Base-by-base conservation (phyloP, 2,329 filamentous ascomycete genomes). In the Cryphonectria parasitica region DNA sequence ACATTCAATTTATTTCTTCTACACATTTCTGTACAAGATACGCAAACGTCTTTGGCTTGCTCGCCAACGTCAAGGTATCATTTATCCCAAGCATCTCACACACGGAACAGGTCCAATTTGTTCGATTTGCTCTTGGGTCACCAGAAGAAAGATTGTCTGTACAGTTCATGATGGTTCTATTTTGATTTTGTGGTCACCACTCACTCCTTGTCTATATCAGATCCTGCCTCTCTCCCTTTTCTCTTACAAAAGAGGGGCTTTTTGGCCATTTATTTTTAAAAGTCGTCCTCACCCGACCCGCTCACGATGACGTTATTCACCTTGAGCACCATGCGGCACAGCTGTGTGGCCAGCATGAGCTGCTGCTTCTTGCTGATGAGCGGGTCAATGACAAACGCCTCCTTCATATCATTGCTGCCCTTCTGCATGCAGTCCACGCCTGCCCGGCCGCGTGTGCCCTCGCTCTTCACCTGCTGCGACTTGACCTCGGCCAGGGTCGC, bases 331-430 rank as follows among this genome's bases (percentile, higher is more conserved):
- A 99, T 98, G 75, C 96, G 91, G 86, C 96, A 98, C 75, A 99
- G 86, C 85, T 99, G 96, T 67, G 97, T 99, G 43, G 96, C 96
- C 75, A 99, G 88, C 84, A 98, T 90, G 72, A 99, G 88, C 84
- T 99, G 96, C 85, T 98, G 95, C 83, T 93, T 92, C 89, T 99
- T 99, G 77, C 96, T 96, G 80, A 99, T 99, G 78, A 99, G 85
- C 67, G 96, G 97, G 80, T 99, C 96, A 79, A 99, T 98, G 75
- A 98, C 96, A 82, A 99, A 99, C 75, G 96, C 93, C 76, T 97
- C 91, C 85, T 92, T 95, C 96, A 99, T 99, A 83, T 98, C 91
- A 83, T 98, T 98, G 85, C 88, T 94, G 76, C 96, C 96, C 49
- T 90, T 92, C 81, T 93, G 90, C 96, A 99, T 98, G 87, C 97